phyloP scores from a whole-genome alignment of 139 green algal species.

The Coccomyxa sp. region DNA sequence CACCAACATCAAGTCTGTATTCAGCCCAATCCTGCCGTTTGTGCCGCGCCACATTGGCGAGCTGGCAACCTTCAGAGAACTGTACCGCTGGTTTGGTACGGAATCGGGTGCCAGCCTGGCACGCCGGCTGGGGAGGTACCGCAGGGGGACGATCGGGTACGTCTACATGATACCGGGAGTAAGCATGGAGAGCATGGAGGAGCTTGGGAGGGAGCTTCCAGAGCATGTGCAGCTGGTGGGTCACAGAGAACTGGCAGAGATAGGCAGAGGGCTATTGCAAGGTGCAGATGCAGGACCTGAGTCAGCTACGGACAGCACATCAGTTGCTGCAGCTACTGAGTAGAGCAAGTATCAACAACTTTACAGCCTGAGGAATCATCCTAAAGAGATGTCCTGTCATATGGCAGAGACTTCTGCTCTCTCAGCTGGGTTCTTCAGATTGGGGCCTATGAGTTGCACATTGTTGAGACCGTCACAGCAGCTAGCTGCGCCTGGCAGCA shows the following conservation, averaged over 20 bases:
- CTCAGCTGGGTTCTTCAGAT: no score
- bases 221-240: constrained; percentile 8
- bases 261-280: no score
- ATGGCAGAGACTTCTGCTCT: no score
- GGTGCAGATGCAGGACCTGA: no score
- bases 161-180: constrained; percentile 14
- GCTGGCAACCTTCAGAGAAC: constrained; percentile 8
- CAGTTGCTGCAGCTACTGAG: no score
- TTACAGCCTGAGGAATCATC: no score
- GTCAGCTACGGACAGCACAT: no score
- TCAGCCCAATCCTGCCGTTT: constrained; percentile 10
- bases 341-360: no score
- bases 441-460: no score
- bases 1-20: constrained; percentile 8
- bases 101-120: background rate
- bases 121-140: background rate
- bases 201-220: background rate
- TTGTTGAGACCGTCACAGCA: no score
- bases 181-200: constrained; percentile 2
- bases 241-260: background rate
- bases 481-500: no score
- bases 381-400: no score
- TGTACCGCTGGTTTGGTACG: constrained; percentile 8
- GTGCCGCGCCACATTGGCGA: background rate
- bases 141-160: background rate